phyloP scores from a whole-genome alignment of 345 rosid species.

The Acer campestre region DNA sequence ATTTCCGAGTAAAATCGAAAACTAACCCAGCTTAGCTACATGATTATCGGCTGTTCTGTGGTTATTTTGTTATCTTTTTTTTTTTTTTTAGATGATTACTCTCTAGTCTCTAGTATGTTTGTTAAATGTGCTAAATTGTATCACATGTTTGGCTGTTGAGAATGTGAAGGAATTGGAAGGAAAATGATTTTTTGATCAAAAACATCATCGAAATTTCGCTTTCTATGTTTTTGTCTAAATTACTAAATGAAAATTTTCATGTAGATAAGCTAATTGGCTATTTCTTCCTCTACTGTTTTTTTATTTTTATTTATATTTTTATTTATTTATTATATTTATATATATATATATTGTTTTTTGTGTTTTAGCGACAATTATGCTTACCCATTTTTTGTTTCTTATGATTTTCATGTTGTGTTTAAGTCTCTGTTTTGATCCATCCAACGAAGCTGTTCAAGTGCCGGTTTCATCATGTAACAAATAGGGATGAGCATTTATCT shows the following conservation, averaged over 20 bases:
- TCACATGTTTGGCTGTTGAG: neutral
- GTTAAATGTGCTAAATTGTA: neutral
- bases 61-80: neutral
- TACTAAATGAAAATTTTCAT: neutral
- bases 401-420: neutral
- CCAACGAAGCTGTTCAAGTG: neutral
- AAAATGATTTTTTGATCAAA: neutral
- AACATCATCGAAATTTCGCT: neutral
- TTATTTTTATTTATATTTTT: too few relatives aligned
- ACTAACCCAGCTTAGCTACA: neutral
- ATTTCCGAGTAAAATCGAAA: neutral
- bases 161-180: neutral
- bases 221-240: too few relatives aligned
- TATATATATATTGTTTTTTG: too few relatives aligned
- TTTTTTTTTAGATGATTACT: neutral
- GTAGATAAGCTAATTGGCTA: neutral
- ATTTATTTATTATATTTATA: too few relatives aligned
- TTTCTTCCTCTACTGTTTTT: neutral
- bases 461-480: too few relatives aligned
- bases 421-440: neutral
- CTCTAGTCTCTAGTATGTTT: neutral
- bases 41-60: neutral
- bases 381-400: too few relatives aligned
- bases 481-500: too few relatives aligned
- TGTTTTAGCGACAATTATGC: too few relatives aligned